A percentile compares a stretch with the other conserved stretches of the same genome.
These are phyloP conservation scores for Fusarium sambucinum DNA, from an alignment of 2,329 filamentous ascomycete genomes.

Conservation along the genomic window DNA sequence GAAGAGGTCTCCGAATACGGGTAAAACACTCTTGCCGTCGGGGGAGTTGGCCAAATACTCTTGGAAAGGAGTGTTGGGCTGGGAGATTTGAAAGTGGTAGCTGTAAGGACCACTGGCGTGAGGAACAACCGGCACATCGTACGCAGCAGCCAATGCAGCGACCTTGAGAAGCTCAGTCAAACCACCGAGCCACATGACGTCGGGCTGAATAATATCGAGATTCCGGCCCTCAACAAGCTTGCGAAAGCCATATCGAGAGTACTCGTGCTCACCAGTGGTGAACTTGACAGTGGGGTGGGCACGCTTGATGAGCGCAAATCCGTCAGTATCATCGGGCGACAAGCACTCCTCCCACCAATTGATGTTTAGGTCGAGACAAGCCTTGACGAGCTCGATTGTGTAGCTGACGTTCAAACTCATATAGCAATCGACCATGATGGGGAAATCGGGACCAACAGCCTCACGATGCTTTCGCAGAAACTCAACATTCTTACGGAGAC, in stretches of 20 bases:
- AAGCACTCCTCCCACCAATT: slow-evolving; percentile 99
- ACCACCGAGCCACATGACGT: slow-evolving; percentile 97
- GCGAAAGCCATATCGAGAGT: slow-evolving; percentile 92
- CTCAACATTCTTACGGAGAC: slow-evolving; percentile 88
- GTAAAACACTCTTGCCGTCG: slow-evolving; percentile 88
- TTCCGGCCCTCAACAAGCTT: slow-evolving; percentile 93
- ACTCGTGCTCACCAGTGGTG: slow-evolving; percentile 96
- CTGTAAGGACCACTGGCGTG: slow-evolving; percentile 94
- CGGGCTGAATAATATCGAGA: slow-evolving; percentile 92
- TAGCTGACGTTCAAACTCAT: slow-evolving; percentile 95
- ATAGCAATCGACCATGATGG: slow-evolving; percentile 95
- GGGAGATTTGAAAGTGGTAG: slow-evolving; percentile 95
- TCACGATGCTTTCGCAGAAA: slow-evolving; percentile 88
- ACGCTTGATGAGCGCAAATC: slow-evolving; percentile 88
- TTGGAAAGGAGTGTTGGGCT: slow-evolving; percentile 93
- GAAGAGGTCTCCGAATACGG: slow-evolving; percentile 93
- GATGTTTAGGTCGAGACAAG: slow-evolving; percentile 84
- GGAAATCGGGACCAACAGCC: slow-evolving; percentile 88
- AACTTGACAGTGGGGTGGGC: slow-evolving; percentile 93
- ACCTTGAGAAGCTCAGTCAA: slow-evolving; percentile 93
- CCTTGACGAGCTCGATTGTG: slow-evolving; percentile 90
- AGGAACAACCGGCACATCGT: slow-evolving; percentile 95
- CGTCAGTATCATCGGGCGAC: slow-evolving; percentile 90
- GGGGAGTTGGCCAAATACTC: slow-evolving; percentile 95
- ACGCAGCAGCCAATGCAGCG: slow-evolving; percentile 87